Evolutionary conservation across 2,329 filamentous ascomycete species (phyloP), one percentile per base, ranked within the genome.

Genomic region (Fusarium papillatum): DNA sequence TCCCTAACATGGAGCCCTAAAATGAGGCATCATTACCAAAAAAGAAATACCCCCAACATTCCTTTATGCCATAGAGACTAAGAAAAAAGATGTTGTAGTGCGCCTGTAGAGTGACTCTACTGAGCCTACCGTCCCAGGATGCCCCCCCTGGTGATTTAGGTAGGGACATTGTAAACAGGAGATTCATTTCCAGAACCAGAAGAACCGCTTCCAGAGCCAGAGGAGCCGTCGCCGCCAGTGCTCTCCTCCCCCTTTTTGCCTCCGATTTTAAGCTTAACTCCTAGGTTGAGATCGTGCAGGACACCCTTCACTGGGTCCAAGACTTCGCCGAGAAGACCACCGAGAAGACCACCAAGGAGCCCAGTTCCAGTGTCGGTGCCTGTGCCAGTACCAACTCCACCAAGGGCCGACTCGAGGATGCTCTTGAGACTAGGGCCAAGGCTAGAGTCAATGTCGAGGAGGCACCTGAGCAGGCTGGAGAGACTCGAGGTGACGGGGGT

Each of bases 51-150:
- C 26, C 6, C 17, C 50, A 31, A 16, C 6, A 11, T 31, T 29
- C 26, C 29, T 6, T 3, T 8, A 5, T 8, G 4, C 6, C 6
- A 14, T 14, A 2, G 2, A 31, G 10, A n/a, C 50, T 1, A 14
- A 55, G 50, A 22, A 55, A 55, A 55, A 34, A 31, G 31, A 31
- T 31, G 31, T 31, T 31, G 31, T 31, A 31, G 31, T 31, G 31
- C 10, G 31, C 31, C 31, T 31, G 31, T 31, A 31, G 31, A 31
- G 31, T 31, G 31, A 11, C 31, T 31, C 17, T 14, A 2, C 16
- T 2, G 4, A 14, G 7, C 11, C 29, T 16, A 10, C 29, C 17
- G 3, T 8, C 26, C 48, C 26, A 19, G 1, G 22, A 14, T 24
- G 22, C 19, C 48, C 16, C 48, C 16, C 17, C 10, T 53, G 19